A percentile compares a stretch with the other conserved stretches of the same genome.
Conservation (phyloP, 2,329 filamentous ascomycete species). For the Penicillium oxalicum region DNA sequence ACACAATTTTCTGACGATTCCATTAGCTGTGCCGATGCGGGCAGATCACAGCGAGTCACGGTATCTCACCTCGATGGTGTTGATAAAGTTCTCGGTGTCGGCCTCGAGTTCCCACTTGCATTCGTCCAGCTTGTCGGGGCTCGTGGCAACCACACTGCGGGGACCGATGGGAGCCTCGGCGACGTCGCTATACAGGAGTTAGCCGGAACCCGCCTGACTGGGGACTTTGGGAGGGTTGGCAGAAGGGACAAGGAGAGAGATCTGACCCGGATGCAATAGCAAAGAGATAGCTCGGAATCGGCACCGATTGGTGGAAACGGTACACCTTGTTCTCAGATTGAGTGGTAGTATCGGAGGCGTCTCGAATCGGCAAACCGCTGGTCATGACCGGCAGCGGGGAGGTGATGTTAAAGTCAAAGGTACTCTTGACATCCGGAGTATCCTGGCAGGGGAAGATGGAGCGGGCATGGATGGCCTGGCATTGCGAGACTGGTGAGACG, state of each 20-base stretch:
- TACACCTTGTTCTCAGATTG: slow-evolving; percentile 58
- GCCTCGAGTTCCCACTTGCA: slow-evolving; percentile 88
- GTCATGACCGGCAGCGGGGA: slow-evolving; percentile 87
- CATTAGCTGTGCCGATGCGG: slow-evolving; percentile 6
- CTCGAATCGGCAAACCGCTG: slow-evolving; percentile 63
- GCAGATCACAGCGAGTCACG: slow-evolving; percentile 35
- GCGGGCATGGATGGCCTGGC: slow-evolving; percentile 90
- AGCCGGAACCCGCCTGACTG: no score
- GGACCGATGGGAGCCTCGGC: slow-evolving; percentile 80
- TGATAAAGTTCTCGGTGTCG: slow-evolving; percentile 87
- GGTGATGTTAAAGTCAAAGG: slow-evolving; percentile 79
- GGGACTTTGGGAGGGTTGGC: no score
- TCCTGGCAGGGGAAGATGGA: slow-evolving; percentile 96
- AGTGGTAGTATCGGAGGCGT: slow-evolving; percentile 50
- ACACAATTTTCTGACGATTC: slow-evolving; percentile 53
- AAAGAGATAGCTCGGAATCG: slow-evolving; percentile 91
- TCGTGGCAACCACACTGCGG: slow-evolving; percentile 75
- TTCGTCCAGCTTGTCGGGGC: slow-evolving; percentile 75
- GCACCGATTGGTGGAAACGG: slow-evolving; percentile 81
- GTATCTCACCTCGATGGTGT: slow-evolving; percentile 62
- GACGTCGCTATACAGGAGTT: slow-evolving; percentile 60
- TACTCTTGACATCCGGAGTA: slow-evolving; percentile 95
- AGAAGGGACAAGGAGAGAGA: no score
- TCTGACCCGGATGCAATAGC: slow-evolving; percentile 64
- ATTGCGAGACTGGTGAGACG: slow-evolving; percentile 64